Conservation (phyloP, 805 yeast genomes). For the Citeromyces matritensis region DNA sequence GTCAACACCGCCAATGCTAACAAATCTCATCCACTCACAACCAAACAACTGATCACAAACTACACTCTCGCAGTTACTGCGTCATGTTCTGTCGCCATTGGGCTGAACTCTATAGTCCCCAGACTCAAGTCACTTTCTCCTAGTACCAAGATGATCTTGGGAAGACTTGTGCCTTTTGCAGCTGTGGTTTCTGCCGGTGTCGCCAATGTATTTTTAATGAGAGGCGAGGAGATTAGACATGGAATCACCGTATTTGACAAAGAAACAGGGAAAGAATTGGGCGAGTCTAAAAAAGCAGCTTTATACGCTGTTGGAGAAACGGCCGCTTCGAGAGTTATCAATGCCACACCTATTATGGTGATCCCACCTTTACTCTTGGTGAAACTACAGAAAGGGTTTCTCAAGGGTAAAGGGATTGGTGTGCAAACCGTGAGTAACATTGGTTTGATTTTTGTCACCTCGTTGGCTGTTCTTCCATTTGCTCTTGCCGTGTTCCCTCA, state of each 20-base stretch:
- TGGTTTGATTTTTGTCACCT: slow-evolving; percentile 74
- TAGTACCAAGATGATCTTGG: slow-evolving; percentile 51
- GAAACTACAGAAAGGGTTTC: slow-evolving; percentile 52
- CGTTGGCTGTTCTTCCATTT: slow-evolving; percentile 82
- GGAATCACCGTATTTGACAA: slow-evolving; percentile 64
- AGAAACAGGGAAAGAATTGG: slow-evolving; percentile 49
- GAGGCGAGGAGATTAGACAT: slow-evolving; percentile 82
- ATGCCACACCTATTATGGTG: slow-evolving; percentile 96
- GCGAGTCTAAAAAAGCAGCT: slow-evolving; percentile 78
- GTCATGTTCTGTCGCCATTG: slow-evolving; percentile 90
- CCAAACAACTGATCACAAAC: slow-evolving; percentile 61
- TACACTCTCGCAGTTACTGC: slow-evolving; percentile 86
- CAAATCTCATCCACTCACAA: slow-evolving; percentile 82
- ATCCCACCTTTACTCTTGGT: slow-evolving; percentile 82
- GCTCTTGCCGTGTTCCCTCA: slow-evolving; percentile 96
- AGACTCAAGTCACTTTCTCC: slow-evolving; percentile 59
- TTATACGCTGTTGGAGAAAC: slow-evolving; percentile 92
- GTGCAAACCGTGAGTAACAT: slow-evolving; percentile 62
- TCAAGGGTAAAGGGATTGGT: slow-evolving; percentile 53
- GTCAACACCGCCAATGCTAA: slow-evolving; percentile 93
- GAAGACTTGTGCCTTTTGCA: slow-evolving; percentile 92
- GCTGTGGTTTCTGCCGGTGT: slow-evolving; percentile 97
- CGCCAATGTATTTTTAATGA: slow-evolving; percentile 92
- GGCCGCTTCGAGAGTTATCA: slow-evolving; percentile 86
- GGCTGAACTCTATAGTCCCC: slow-evolving; percentile 86